Conservation (phyloP, 129 eudicot genomes). For the Sambucus nigra region DNA sequence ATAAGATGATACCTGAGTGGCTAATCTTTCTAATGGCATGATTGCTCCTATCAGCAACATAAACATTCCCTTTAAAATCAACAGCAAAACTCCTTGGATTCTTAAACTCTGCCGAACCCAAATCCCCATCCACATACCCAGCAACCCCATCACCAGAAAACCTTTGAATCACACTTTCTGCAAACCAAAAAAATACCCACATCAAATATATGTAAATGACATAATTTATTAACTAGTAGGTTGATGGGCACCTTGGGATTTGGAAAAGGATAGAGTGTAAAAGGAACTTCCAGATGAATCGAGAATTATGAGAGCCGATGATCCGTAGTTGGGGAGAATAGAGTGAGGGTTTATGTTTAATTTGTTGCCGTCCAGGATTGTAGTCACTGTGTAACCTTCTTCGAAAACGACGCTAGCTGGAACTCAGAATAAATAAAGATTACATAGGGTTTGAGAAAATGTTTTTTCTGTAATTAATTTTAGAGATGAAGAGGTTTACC, state of each 20-base stretch:
- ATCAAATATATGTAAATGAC: not conserved
- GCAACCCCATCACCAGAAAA: constrained; percentile 47
- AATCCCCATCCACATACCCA: constrained; percentile 63
- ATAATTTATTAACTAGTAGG: not conserved
- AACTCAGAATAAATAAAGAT: constrained; percentile 5
- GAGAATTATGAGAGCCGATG: constrained; percentile 45
- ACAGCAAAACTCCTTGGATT: constrained; percentile 68
- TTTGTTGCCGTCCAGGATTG: constrained; percentile 65
- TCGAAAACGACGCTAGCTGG: constrained; percentile 32
- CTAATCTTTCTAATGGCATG: constrained; percentile 68
- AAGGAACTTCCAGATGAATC: constrained; percentile 48
- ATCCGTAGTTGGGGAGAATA: constrained; percentile 25
- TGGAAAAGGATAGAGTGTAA: constrained; percentile 41
- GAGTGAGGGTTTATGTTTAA: constrained; percentile 46
- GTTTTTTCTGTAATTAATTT: not conserved
- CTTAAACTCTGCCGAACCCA: constrained; percentile 54
- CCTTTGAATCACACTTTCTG: constrained; percentile 44
- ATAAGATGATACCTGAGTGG: constrained; percentile 48
- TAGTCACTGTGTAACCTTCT: constrained; percentile 70
- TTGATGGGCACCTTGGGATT: constrained; percentile 31
- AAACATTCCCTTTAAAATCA: constrained; percentile 65
- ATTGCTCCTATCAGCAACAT: constrained; percentile 69
- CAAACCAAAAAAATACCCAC: constrained; percentile 6
- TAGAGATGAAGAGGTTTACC: not conserved
- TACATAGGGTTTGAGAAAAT: not conserved